Evolutionary conservation across 371 early-diverging fungal genomes (phyloP), one percentile per base, ranked within the genome.

Genomic region (Circinella minor): DNA sequence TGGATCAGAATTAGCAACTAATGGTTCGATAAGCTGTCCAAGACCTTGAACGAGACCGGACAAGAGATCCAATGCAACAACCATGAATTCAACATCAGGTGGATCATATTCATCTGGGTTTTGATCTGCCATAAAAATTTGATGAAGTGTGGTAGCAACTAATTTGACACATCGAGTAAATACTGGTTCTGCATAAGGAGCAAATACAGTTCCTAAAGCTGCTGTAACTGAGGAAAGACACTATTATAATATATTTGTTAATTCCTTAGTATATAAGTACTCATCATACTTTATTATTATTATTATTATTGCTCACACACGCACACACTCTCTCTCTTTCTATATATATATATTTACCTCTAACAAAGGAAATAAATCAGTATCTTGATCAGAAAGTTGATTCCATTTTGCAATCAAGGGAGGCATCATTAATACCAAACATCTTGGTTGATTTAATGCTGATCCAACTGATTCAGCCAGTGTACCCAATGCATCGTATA

Each of bases 401-500:
- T 93, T 82, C 96, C 96, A 98, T 75, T 92, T 92, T 43, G 87
- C 83, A 36, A 94, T 86, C 64, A 98, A 81, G 20, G 93, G 92
- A 0, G 92, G 91, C 94, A 98, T 94, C 72, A 98, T 77, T 11
- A 90, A 64, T 18, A 91, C 84, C 43, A 95, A 87, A 72, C 82
- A 93, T 51, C 84, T 81, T 47, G 90, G 94, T 67, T 92, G 85
- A 77, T 91, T 93, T 18, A 98, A 86, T 65, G 89, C 93, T 27
- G 78, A 67, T 0, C 93, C 95, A 7, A 96, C 96, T 3, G 94
- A 87, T 74, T 96, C 97, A 11, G 97, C 97, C 27, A 98, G 82
- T 4, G 97, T 96, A 8, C 95, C 95, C 20, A 98, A 90, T 7
- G 95, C 95, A 72, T 98, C 99, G 79, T 96, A 98, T 60, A 98